Conservation (phyloP, 176 grass and related monocot genomes). For the Stipa capillata region DNA sequence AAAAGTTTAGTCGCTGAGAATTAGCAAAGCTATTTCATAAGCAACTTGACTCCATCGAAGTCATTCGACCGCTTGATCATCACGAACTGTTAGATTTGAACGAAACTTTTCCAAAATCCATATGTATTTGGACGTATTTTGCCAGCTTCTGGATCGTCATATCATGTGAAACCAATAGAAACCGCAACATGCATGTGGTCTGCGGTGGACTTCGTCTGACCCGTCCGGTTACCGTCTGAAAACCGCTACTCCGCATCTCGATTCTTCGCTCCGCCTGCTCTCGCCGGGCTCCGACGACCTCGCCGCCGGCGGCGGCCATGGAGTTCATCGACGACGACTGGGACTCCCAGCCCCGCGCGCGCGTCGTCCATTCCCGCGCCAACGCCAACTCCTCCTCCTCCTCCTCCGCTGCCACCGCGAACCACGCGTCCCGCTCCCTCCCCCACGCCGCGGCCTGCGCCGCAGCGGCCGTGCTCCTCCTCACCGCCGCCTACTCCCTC, state of each 20-base stretch:
- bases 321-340: conserved; percentile 80
- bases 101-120: no score
- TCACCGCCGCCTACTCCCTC: conserved; percentile 44
- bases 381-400: neutral
- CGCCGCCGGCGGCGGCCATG: conserved; percentile 32
- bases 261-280: neutral
- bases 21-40: no score
- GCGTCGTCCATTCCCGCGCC: conserved; percentile 39
- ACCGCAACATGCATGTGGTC: neutral
- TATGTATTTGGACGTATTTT: no score
- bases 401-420: neutral
- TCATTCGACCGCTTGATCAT: no score
- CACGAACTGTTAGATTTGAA: no score
- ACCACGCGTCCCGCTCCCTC: conserved; percentile 11
- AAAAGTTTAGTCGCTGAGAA: no score
- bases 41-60: no score
- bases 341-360: conserved; percentile 54
- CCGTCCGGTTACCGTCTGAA: no score
- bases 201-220: neutral
- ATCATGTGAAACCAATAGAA: no score
- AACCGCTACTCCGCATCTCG: neutral
- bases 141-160: no score
- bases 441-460: conserved; percentile 33
- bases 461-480: conserved; percentile 24
- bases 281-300: neutral